These are phyloP conservation scores for Colletotrichum truncatum DNA, from an alignment of 2,329 filamentous ascomycete genomes.

Conservation along the genomic window DNA sequence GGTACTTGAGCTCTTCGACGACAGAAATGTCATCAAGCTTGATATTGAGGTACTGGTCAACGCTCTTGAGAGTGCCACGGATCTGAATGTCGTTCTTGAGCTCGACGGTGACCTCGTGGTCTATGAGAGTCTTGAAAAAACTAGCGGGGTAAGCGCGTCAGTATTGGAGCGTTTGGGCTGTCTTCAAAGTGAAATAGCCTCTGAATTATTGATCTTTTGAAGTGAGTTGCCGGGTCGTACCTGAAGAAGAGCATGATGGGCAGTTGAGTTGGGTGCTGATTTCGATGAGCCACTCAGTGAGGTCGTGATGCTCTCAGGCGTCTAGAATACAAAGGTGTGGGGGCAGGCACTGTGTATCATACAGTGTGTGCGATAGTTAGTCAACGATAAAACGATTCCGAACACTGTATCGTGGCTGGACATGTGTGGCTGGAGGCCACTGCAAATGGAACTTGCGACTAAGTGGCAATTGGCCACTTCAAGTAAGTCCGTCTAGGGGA, in stretches of 20 bases:
- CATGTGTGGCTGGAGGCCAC: neutral
- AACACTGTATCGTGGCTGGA: slow-evolving; percentile 4
- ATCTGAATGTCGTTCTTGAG: slow-evolving; percentile 99
- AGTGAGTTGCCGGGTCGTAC: slow-evolving; percentile 36
- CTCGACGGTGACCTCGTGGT: slow-evolving; percentile 96
- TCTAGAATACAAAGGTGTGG: slow-evolving; percentile 13
- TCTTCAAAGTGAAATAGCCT: neutral
- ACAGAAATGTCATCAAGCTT: slow-evolving; percentile 97
- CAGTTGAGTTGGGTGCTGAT: slow-evolving; percentile 13
- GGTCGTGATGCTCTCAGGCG: slow-evolving; percentile 17
- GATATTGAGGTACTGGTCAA: slow-evolving; percentile 99
- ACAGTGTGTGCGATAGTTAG: neutral
- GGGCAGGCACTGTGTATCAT: neutral
- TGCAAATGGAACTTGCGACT: neutral
- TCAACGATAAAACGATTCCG: neutral
- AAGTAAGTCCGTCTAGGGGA: slow-evolving; percentile 15
- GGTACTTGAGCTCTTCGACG: slow-evolving; percentile 92
- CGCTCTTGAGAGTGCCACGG: slow-evolving; percentile 92
- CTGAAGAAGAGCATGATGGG: slow-evolving; percentile 57
- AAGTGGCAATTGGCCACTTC: slow-evolving; percentile 7
- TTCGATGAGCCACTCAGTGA: slow-evolving; percentile 19
- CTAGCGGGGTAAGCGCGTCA: slow-evolving; percentile 51
- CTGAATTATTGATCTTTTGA: neutral
- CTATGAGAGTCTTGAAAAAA: slow-evolving; percentile 99
- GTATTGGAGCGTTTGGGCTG: neutral